A percentile compares a stretch with the other conserved stretches of the same genome.
phyloP scores from a whole-genome alignment of 768 basidiomycete species.

The Phaeolepiota aurea region DNA sequence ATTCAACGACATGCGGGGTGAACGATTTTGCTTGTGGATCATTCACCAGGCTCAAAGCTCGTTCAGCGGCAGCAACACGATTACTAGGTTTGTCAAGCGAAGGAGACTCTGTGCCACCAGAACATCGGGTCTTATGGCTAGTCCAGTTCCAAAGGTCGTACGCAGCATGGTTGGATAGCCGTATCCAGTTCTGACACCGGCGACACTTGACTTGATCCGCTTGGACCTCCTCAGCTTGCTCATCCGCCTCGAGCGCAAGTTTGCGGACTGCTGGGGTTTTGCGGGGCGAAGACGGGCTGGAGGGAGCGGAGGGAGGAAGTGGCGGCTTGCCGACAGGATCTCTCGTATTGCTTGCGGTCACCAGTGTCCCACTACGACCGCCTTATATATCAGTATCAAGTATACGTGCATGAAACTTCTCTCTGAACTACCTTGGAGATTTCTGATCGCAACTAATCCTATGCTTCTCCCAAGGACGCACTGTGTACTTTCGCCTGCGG shows the following conservation, averaged over 20 bases:
- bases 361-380: no score
- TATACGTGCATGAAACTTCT: background rate
- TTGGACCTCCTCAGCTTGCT: conserved; percentile 39
- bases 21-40: conserved; percentile 52
- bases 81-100: conserved; percentile 37
- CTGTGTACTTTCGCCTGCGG: conserved; percentile 43
- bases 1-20: conserved; percentile 36
- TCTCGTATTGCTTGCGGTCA: no score
- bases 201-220: conserved; percentile 48
- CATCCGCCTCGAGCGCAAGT: conserved; percentile 44
- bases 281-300: background rate
- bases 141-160: conserved; percentile 50
- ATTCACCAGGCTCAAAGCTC: conserved; percentile 55
- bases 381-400: background rate
- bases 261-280: conserved; percentile 31
- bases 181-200: conserved; percentile 58
- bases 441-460: conserved; percentile 43
- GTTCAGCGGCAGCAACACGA: conserved; percentile 52
- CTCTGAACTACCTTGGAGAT: conserved; percentile 8
- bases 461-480: conserved; percentile 57
- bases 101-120: conserved; percentile 15
- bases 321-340: no score
- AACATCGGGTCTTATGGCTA: conserved; percentile 40
- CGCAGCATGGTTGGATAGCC: conserved; percentile 27
- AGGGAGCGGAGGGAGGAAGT: no score